Evolutionary conservation across 306 rosid species (phyloP).

Genomic region (Carpinus fangiana): DNA sequence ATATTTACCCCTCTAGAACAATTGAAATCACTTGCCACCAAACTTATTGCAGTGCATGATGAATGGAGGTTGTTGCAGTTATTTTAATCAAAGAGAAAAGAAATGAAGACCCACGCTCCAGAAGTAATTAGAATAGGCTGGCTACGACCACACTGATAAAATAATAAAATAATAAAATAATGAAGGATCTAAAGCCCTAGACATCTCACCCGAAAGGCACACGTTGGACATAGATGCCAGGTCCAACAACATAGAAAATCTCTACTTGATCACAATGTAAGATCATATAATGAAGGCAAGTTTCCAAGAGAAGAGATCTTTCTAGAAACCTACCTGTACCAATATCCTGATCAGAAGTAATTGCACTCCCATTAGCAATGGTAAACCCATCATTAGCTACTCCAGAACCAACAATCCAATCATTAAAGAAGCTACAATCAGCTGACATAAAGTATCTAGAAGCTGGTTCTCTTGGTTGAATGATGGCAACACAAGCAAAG

Average conservation of each 20-base stretch:
- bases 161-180: not conserved
- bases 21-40: not conserved
- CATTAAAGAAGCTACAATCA: constrained; percentile 83
- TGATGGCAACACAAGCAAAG: constrained; percentile 90
- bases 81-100: not conserved
- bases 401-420: constrained; percentile 79
- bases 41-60: not conserved
- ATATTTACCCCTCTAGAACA: not conserved
- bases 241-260: constrained; percentile 21
- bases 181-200: constrained; percentile 1
- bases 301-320: constrained; percentile 12
- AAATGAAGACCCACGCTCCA: not conserved
- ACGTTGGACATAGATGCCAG: not conserved
- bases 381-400: constrained; percentile 42
- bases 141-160: constrained; percentile 5
- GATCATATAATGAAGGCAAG: constrained; percentile 23
- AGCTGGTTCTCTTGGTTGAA: constrained; percentile 86
- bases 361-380: constrained; percentile 37
- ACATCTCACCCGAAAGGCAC: constrained; percentile 18
- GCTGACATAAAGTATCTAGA: constrained; percentile 92
- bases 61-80: not conserved
- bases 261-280: constrained; percentile 20
- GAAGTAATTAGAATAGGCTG: constrained; percentile 15
- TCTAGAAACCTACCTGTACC: constrained; percentile 54
- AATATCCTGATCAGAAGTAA: constrained; percentile 38